A percentile compares a stretch with the other conserved stretches of the same genome.
Conservation (phyloP, 2,329 filamentous ascomycete genomes). For the Pestalotiopsis sp. region DNA sequence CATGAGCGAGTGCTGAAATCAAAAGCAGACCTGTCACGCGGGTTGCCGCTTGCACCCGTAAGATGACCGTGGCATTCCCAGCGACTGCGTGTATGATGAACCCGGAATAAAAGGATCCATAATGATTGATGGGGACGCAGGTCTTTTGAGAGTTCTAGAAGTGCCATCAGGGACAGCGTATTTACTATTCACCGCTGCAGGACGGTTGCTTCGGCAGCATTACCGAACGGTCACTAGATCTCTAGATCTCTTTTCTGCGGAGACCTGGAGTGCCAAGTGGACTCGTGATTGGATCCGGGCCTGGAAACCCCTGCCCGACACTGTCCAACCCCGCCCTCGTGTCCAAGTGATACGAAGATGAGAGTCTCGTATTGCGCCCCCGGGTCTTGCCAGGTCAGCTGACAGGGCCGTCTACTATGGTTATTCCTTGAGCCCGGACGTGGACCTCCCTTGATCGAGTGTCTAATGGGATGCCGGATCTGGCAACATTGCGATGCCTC, state of each 20-base stretch:
- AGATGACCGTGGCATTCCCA: too few species aligned
- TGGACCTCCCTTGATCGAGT: neutral
- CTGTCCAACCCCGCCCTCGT: conserved; percentile 1
- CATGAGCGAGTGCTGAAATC: neutral
- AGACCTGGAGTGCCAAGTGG: neutral
- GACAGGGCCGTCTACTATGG: neutral
- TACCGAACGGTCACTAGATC: neutral
- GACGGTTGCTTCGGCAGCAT: neutral
- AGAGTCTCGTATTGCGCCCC: conserved; percentile 5
- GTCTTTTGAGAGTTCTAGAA: neutral
- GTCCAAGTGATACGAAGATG: conserved; percentile 6
- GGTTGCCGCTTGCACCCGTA: neutral
- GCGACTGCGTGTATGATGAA: too few species aligned
- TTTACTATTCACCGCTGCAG: neutral
- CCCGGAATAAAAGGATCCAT: neutral
- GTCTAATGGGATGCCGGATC: neutral
- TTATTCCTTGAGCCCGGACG: neutral
- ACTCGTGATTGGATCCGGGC: neutral
- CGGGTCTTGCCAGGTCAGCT: neutral
- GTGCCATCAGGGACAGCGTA: neutral
- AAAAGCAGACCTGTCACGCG: neutral
- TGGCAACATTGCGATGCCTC: neutral
- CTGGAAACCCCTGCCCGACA: neutral
- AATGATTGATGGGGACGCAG: neutral
- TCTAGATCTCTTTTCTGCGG: neutral